Percentiles rank a stretch among this genome's conserved stretches.
These are phyloP conservation scores for Backusella parvicylindrica DNA, from an alignment of 192 early-diverging fungal genomes.

Conservation along the genomic window DNA sequence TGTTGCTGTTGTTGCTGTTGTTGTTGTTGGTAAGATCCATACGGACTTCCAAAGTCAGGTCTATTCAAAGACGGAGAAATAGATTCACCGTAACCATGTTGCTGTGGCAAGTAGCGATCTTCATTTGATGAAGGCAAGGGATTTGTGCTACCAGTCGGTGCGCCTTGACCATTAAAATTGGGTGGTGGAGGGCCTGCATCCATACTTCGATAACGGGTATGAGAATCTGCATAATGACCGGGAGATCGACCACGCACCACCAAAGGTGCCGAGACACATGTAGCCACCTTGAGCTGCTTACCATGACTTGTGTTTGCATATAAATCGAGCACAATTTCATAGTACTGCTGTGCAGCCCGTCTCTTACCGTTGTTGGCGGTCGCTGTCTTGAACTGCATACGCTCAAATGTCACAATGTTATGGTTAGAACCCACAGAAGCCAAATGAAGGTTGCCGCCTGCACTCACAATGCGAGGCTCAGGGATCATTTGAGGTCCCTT, in stretches of 20 bases:
- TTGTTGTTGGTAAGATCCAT: not conserved
- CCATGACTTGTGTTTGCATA: slow-evolving; percentile 64
- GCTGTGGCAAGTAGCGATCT: not conserved
- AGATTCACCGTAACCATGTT: not conserved
- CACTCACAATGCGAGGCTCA: slow-evolving; percentile 49
- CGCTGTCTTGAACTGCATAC: slow-evolving; percentile 92
- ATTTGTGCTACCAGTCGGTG: not conserved
- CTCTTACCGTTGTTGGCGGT: slow-evolving; percentile 92
- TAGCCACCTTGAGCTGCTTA: slow-evolving; percentile 51
- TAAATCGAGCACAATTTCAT: slow-evolving; percentile 68
- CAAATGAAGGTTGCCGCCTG: slow-evolving; percentile 54
- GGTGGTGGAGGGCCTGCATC: slow-evolving; percentile 8
- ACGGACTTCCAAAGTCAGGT: not conserved
- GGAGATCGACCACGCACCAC: slow-evolving; percentile 89
- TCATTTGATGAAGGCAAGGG: not conserved
- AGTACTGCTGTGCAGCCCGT: slow-evolving; percentile 89
- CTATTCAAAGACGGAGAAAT: not conserved
- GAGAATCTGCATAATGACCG: slow-evolving; percentile 75
- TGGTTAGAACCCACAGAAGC: slow-evolving; percentile 43
- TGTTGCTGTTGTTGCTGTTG: not conserved
- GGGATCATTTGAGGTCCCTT: slow-evolving; percentile 86
- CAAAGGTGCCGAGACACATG: slow-evolving; percentile 66
- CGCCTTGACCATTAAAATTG: not conserved
- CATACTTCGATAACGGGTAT: slow-evolving; percentile 25
- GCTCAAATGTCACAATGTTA: slow-evolving; percentile 71